Evolutionary conservation across 1,139 yeast species (phyloP), one percentile per base, ranked within the genome.

Genomic region (Maudiozyma humilis): DNA sequence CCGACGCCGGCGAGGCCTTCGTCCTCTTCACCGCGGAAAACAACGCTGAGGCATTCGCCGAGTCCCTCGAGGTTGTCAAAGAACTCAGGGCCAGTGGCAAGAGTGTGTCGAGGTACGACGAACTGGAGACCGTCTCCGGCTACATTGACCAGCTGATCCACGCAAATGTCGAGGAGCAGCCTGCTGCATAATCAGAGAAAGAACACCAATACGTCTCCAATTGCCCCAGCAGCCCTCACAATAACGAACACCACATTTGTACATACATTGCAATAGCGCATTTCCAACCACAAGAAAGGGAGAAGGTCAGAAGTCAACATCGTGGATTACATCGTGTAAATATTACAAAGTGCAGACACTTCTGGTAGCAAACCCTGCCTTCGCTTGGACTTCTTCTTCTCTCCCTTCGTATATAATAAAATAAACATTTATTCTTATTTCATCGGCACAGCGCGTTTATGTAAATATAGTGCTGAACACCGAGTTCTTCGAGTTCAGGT

Each of bases 1-100:
- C 56, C 17, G 79, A 75, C 52, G 70, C 71, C 14, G 75, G 74
- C 45, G 79, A 75, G 53, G 74, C 78, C 4, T 73, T 71, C 51
- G 62, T 73, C 25, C 44, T 75, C 38, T 75, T 73, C 58, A 65
- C 71, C 13, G 68, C 75, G 17, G 75, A 70, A 49, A 66, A 72
- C 44, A 62, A 64, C 5, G 71, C 71, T 32, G 68, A 70, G 18
- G 76, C 71, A 29, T 54, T 72, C 15, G 58, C 65, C 17, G 78
- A 72, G 41, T 84, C 86, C n/a, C 65, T 76, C 30, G 64, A 63
- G 14, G 75, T 78, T 41, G 76, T 82, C 18, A 49, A 57, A 43
- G 70, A 69, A 41, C 66, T 65, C 37, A 61, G 68, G 53, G 53
- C 50, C 16, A 51, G 50, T 16, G 61, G 58, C 14, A 55, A 52